Conservation (phyloP, 768 basidiomycete species). For the Kwoniella sp. region DNA sequence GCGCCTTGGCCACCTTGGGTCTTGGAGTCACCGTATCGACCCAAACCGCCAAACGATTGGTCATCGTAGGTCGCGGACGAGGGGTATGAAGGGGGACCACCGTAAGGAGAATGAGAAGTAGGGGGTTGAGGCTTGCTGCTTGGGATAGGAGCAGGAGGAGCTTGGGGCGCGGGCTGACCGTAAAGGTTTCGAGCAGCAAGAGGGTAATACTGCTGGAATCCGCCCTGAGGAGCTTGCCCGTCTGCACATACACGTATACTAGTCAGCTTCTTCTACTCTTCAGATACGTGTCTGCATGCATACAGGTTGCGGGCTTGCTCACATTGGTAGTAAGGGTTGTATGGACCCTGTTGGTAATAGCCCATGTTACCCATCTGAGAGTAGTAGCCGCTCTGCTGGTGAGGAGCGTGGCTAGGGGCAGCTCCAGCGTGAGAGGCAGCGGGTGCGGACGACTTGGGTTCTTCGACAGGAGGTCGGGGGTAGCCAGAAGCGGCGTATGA, state of each 20-base stretch:
- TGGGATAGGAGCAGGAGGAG: conserved; percentile 38
- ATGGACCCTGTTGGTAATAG: conserved; percentile 53
- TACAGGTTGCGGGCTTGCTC: conserved; percentile 25
- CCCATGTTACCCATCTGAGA: conserved; percentile 49
- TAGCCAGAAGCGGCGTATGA: conserved; percentile 54
- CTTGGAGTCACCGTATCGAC: conserved; percentile 46
- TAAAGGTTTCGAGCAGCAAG: conserved; percentile 51
- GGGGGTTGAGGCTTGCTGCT: conserved; percentile 38
- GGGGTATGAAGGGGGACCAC: conserved; percentile 42
- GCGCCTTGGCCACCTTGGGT: conserved; percentile 9
- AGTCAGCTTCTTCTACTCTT: conserved; percentile 1
- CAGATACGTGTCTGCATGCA: background rate
- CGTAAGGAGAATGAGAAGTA: conserved; percentile 50
- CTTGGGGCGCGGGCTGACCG: conserved; percentile 43
- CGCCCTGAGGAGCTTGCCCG: conserved; percentile 49
- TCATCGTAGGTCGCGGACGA: conserved; percentile 42
- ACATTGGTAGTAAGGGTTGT: conserved; percentile 57
- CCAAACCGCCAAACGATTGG: conserved; percentile 34
- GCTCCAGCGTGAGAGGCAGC: conserved; percentile 36
- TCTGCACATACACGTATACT: conserved; percentile 20
- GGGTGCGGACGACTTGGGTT: conserved; percentile 45
- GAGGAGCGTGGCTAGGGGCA: conserved; percentile 34
- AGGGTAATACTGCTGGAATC: conserved; percentile 55
- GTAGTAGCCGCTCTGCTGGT: conserved; percentile 53
- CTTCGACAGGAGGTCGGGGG: conserved; percentile 48